Percentiles rank a stretch among this genome's conserved stretches.
Evolutionary conservation across 83 land plant genomes (phyloP).

Genomic region (Picea mariana): DNA sequence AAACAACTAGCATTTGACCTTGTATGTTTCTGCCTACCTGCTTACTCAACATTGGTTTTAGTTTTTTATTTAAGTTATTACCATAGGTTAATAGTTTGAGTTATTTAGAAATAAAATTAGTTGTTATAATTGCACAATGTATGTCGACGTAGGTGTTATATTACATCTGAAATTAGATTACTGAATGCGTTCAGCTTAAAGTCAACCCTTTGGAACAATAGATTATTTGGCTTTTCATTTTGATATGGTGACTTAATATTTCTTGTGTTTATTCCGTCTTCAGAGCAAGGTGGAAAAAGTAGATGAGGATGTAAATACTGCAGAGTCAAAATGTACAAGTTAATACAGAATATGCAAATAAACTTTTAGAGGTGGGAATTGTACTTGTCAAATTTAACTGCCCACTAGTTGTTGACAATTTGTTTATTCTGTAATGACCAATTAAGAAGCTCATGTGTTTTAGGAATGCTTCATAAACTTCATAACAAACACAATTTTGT

Average conservation of each 20-base stretch:
- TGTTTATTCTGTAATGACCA: neutral
- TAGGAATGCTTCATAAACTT: neutral
- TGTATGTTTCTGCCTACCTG: constrained; percentile 28
- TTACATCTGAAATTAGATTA: neutral
- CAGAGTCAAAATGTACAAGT: neutral
- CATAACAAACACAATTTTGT: neutral
- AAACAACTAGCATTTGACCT: constrained; percentile 38
- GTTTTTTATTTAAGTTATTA: no score
- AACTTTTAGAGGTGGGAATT: neutral
- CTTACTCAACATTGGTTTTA: neutral
- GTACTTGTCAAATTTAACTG: neutral
- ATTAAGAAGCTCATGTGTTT: neutral
- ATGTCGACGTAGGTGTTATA: neutral
- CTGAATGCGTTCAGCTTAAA: neutral
- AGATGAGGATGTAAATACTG: neutral
- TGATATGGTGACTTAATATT: neutral
- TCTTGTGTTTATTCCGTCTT: neutral
- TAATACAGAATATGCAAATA: neutral
- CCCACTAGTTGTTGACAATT: neutral
- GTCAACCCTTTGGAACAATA: neutral
- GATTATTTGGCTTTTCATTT: neutral
- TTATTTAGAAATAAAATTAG: neutral
- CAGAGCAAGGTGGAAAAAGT: neutral
- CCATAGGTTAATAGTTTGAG: neutral
- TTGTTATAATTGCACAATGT: neutral